Base-by-base conservation (phyloP, 352 stramenopile species). In the Globisporangium paddicum region DNA sequence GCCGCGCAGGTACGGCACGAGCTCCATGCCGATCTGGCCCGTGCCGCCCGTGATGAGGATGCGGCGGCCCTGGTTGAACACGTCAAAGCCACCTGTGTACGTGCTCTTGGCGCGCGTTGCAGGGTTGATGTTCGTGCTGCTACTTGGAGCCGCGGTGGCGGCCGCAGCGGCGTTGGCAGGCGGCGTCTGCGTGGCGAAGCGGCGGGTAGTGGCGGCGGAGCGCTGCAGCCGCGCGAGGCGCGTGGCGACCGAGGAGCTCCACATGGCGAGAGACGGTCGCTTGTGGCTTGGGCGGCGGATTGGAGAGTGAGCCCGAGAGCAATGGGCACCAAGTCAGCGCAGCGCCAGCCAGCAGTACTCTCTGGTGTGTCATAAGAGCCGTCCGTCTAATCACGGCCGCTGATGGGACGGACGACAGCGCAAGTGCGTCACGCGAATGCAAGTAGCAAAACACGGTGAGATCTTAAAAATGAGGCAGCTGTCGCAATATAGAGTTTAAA, bases 11-110 rank as follows among this genome's bases (percentile, higher is more conserved):
- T 85, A 91, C 21, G 84, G 82, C 61, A 92, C 84, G 30, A 93
- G 73, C 67, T 93, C 84, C 84, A 93, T 93, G 60, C 83, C 83
- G 58, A 93, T 93, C 67, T 93, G 83, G 42, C 83, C 83, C 40
- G 83, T 93, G 66, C 83, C 81, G 40, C 83, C 83, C 2, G 83
- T 93, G 26, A 93, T 72, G 60, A 93, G 82, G 51, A 93, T 82
- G 62, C 83, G 81, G 48, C 71, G 46, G 34, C 53, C 63, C 57
- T 79, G 73, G 64, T 82, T 73, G 55, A 82, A 82, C 21, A 77
- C 67, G 42, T 82, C 67, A 49, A 82, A 82, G 55, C 73, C 73
- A 21, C 73, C 73, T 4, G 73, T 82, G 67, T 82, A 82, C 19
- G 69, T 75, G 42, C 59, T 70, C 19, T 73, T 75, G 28, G 53